A percentile compares a stretch with the other conserved stretches of the same genome.
phyloP scores from a whole-genome alignment of 176 grass and related monocot species.

The Musa beccarii region DNA sequence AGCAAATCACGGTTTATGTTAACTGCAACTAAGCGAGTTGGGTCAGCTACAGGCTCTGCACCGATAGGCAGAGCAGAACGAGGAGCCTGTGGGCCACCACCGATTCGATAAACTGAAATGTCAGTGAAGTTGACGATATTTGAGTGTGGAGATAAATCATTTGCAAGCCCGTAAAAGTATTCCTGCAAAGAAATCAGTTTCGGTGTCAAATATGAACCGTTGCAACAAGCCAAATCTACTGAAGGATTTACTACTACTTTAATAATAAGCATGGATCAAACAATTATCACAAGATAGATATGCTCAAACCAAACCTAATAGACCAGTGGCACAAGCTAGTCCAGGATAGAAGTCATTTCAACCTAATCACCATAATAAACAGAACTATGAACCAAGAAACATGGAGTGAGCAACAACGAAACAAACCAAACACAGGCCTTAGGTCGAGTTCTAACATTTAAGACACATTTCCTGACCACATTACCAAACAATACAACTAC shows the following conservation, averaged over 20 bases:
- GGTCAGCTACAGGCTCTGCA: conserved; percentile 80
- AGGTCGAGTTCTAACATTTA: no score
- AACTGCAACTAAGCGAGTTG: conserved; percentile 55
- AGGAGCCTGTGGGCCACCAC: conserved; percentile 86
- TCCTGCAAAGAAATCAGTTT: conserved; percentile 38
- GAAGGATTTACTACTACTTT: neutral
- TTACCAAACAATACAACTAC: neutral
- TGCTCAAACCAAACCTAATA: neutral
- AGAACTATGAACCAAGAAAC: neutral
- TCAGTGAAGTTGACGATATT: conserved; percentile 89
- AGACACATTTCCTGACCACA: neutral
- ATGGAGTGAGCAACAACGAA: no score
- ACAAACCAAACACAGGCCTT: no score
- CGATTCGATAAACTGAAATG: conserved; percentile 74
- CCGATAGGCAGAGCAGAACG: conserved; percentile 81
- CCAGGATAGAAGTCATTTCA: neutral
- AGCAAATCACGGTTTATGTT: conserved; percentile 88
- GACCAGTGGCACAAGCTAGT: neutral
- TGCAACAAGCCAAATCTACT: neutral
- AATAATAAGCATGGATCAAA: neutral
- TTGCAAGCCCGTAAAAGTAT: conserved; percentile 89
- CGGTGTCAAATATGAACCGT: neutral
- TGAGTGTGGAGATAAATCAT: conserved; percentile 90
- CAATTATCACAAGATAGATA: neutral
- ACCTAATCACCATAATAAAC: neutral